Conservation (phyloP, 441 rosid genomes). For the Biscutella laevigata region DNA sequence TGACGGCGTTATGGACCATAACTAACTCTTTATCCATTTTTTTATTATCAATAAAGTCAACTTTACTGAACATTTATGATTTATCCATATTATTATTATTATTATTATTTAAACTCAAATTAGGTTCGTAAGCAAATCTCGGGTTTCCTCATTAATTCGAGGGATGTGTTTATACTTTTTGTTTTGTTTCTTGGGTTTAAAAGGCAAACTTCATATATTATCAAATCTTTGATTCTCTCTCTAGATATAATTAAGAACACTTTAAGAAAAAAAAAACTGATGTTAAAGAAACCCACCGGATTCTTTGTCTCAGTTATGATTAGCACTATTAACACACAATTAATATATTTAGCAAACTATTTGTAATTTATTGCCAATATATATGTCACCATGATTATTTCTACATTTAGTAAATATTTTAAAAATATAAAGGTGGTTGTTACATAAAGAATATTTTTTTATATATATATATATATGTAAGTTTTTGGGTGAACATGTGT, state of each 20-base stretch:
- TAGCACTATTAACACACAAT: too few species aligned
- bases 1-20: slow-evolving; percentile 23
- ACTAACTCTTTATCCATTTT: background rate
- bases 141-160: slow-evolving; percentile 2
- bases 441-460: too few species aligned
- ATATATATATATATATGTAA: too few species aligned
- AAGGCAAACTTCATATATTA: background rate
- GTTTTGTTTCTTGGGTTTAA: background rate
- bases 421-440: too few species aligned
- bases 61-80: background rate
- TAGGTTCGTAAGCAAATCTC: background rate
- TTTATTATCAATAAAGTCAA: background rate
- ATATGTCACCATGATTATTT: too few species aligned
- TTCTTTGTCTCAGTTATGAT: too few species aligned
- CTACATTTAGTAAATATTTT: too few species aligned
- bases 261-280: too few species aligned
- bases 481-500: background rate
- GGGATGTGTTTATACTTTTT: slow-evolving; percentile 14
- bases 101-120: slow-evolving; percentile 1
- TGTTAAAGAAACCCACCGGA: too few species aligned
- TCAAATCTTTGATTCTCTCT: background rate
- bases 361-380: too few species aligned
- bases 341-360: too few species aligned
- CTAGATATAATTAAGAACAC: too few species aligned
- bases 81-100: background rate